A percentile compares a stretch with the other conserved stretches of the same genome.
These are phyloP conservation scores for Betula pendula DNA, from an alignment of 306 rosid genomes.

Conservation along the genomic window DNA sequence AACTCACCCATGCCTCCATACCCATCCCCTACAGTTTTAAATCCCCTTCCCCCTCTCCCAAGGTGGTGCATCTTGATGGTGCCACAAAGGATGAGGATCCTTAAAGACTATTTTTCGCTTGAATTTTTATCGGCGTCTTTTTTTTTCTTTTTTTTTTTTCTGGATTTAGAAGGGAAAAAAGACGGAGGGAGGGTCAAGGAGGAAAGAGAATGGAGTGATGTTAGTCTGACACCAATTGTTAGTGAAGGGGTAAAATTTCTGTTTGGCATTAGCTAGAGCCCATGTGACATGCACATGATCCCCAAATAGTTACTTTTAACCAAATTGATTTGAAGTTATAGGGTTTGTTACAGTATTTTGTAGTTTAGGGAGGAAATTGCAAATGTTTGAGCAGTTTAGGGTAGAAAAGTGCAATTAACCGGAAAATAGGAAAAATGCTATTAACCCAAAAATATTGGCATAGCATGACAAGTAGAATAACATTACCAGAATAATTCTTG, in stretches of 20 bases:
- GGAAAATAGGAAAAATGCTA: not conserved
- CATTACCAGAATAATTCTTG: slow-evolving; percentile 68
- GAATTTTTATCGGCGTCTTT: no score
- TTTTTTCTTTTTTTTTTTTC: no score
- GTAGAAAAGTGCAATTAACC: no score
- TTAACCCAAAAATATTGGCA: no score
- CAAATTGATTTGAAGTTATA: not conserved
- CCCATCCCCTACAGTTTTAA: not conserved
- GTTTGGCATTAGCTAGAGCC: not conserved
- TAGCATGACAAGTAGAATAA: slow-evolving; percentile 1
- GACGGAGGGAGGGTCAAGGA: no score
- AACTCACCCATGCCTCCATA: not conserved
- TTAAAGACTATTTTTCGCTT: no score
- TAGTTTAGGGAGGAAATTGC: not conserved
- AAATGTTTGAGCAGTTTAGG: not conserved
- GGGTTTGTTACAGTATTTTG: not conserved
- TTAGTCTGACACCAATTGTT: no score
- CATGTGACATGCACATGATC: not conserved
- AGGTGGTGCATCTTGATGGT: not conserved
- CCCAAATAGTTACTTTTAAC: not conserved
- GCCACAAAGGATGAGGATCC: not conserved
- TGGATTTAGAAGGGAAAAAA: no score
- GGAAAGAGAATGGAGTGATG: no score
- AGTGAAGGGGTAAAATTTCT: no score
- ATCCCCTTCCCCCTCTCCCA: not conserved